Conservation (phyloP, 2,329 filamentous ascomycete genomes). For the Neocucurbitaria cava region DNA sequence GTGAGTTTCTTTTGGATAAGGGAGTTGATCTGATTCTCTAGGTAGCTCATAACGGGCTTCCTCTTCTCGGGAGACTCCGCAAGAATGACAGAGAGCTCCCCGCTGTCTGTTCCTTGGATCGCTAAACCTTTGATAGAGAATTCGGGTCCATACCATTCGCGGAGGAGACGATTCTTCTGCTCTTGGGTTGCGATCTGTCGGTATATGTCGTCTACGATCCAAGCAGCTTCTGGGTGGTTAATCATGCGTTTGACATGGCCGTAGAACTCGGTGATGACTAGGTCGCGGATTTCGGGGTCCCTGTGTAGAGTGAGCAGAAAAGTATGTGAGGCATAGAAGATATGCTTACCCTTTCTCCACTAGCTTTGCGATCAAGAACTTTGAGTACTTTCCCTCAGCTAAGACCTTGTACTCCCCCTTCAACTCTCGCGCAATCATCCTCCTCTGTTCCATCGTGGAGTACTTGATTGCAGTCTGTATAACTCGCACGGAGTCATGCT, state of each 20-base stretch:
- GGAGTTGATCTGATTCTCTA: constrained; percentile 87
- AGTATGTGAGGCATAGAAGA: neutral
- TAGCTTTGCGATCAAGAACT: constrained; percentile 95
- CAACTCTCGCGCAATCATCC: constrained; percentile 85
- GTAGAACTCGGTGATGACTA: constrained; percentile 94
- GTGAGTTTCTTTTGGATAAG: constrained; percentile 96
- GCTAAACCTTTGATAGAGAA: constrained; percentile 77
- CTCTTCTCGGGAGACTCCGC: constrained; percentile 83
- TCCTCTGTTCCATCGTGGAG: constrained; percentile 81
- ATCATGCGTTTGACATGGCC: constrained; percentile 91
- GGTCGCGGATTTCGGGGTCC: constrained; percentile 82
- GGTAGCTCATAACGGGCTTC: constrained; percentile 81
- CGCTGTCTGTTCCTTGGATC: constrained; percentile 57
- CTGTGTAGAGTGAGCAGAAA: constrained; percentile 48
- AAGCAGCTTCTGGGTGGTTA: constrained; percentile 93
- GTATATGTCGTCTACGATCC: constrained; percentile 98
- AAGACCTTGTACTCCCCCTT: constrained; percentile 83
- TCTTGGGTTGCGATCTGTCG: constrained; percentile 82
- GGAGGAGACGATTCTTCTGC: constrained; percentile 83
- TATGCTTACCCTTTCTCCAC: constrained; percentile 73
- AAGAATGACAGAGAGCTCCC: constrained; percentile 78
- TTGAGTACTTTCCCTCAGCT: constrained; percentile 95
- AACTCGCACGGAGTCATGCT: constrained; percentile 96
- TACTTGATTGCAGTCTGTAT: constrained; percentile 98
- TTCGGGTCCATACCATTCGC: constrained; percentile 97